Percentiles rank a stretch among this genome's conserved stretches.
These are phyloP conservation scores for Candida ipomoeae DNA, from an alignment of 805 yeast species.

Conservation along the genomic window DNA sequence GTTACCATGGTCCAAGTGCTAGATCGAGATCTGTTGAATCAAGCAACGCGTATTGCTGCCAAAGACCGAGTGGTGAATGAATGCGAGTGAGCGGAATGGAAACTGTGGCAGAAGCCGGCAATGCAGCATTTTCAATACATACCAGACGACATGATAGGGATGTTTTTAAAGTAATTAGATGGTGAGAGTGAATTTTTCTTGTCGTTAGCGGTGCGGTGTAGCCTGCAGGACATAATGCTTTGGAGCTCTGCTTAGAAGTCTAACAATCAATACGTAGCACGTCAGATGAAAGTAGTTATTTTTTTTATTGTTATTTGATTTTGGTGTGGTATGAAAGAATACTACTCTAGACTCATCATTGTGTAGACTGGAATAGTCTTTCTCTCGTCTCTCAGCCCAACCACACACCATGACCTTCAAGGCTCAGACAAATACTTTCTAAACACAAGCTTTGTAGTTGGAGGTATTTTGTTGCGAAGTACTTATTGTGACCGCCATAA, in stretches of 20 bases:
- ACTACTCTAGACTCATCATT: background rate
- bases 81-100: background rate
- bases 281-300: background rate
- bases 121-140: background rate
- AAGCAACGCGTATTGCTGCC: background rate
- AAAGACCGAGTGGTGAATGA: background rate
- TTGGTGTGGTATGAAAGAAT: background rate
- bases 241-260: background rate
- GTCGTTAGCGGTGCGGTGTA: background rate
- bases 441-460: background rate
- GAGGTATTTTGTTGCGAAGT: background rate
- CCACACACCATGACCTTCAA: background rate
- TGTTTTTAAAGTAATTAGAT: background rate
- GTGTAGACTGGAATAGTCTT: background rate
- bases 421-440: background rate
- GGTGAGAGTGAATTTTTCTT: background rate
- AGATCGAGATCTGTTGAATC: background rate
- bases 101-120: background rate
- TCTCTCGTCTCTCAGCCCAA: background rate
- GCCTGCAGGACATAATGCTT: background rate
- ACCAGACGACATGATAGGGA: slow-evolving; percentile 1
- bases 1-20: no score
- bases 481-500: background rate
- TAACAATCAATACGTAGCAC: background rate
- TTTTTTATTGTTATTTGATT: background rate